phyloP scores from a whole-genome alignment of 306 rosid genomes.

The Prunus armeniaca region DNA sequence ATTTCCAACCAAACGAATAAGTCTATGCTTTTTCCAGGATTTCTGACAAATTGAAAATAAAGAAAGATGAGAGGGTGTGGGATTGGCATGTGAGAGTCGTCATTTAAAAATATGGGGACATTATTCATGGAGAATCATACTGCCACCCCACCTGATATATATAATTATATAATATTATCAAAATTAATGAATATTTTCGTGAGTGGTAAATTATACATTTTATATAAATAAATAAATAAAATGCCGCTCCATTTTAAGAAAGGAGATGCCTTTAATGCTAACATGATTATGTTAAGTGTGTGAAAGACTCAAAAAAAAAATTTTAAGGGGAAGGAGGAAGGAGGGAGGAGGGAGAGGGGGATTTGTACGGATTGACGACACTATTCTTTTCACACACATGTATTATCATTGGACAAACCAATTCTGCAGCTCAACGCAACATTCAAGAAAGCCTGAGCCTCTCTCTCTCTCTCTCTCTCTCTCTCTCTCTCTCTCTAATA shows the following conservation, averaged over 20 bases:
- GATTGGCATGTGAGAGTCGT: constrained; percentile 47
- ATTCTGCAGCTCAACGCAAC: constrained; percentile 5
- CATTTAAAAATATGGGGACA: constrained; percentile 3
- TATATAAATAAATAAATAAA: not conserved
- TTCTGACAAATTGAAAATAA: constrained; percentile 36
- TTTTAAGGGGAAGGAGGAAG: not conserved
- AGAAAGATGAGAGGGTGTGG: constrained; percentile 23
- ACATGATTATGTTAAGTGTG: constrained; percentile 28
- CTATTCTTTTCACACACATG: constrained; percentile 42
- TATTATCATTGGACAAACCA: constrained; percentile 34
- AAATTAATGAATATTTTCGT: not conserved
- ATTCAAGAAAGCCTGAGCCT: not conserved
- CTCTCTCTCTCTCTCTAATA: too few relatives aligned
- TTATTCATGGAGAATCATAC: constrained; percentile 37
- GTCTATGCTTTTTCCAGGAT: constrained; percentile 22
- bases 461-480: not conserved
- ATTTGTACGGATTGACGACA: constrained; percentile 64
- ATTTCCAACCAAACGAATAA: constrained; percentile 32
- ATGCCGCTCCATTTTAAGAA: constrained; percentile 5
- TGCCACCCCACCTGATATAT: constrained; percentile 41
- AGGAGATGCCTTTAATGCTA: constrained; percentile 23
- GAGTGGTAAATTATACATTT: too few relatives aligned
- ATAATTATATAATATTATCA: not conserved
- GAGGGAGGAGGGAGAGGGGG: constrained; percentile 21
- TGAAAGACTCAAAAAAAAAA: not conserved